Conservation (phyloP, 2,329 filamentous ascomycete genomes). For the Plectosphaerella sp. region DNA sequence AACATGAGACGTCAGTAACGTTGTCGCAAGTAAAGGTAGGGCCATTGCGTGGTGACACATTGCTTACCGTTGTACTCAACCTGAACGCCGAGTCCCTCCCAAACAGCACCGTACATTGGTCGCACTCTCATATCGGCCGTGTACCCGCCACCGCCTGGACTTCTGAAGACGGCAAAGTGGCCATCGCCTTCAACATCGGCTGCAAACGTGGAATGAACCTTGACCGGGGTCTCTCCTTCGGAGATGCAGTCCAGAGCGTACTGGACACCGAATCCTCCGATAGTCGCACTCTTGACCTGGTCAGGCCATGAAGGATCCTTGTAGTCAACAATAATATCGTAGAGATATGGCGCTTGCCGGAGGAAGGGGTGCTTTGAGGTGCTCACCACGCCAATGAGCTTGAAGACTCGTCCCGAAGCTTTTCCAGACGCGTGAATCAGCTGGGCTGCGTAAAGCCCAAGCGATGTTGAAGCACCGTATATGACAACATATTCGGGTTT, state of each 20-base stretch:
- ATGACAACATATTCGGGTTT: slow-evolving; percentile 17
- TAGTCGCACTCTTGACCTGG: slow-evolving; percentile 16
- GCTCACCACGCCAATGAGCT: slow-evolving; percentile 24
- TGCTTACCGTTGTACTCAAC: slow-evolving; percentile 9
- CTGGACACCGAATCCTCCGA: slow-evolving; percentile 20
- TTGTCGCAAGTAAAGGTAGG: no score
- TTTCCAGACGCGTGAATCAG: slow-evolving; percentile 13
- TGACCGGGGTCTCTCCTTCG: slow-evolving; percentile 23
- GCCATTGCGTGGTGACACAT: no score
- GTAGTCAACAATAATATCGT: slow-evolving; percentile 33
- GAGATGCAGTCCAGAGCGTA: slow-evolving; percentile 35
- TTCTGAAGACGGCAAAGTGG: slow-evolving; percentile 17
- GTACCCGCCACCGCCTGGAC: slow-evolving; percentile 4
- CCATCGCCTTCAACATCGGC: neutral
- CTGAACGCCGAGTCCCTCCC: slow-evolving; percentile 34
- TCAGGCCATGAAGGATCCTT: slow-evolving; percentile 25
- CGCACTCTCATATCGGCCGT: slow-evolving; percentile 13
- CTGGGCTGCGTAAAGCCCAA: slow-evolving; percentile 26
- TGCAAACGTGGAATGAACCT: neutral
- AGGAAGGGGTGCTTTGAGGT: slow-evolving; percentile 18
- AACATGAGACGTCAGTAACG: neutral
- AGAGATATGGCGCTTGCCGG: slow-evolving; percentile 25
- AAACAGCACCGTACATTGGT: slow-evolving; percentile 34
- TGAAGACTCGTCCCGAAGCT: slow-evolving; percentile 7
- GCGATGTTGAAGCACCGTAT: slow-evolving; percentile 26